Evolutionary conservation across 495 filamentous ascomycete genomes (phyloP).

Genomic region (Penicillium paxilli): DNA sequence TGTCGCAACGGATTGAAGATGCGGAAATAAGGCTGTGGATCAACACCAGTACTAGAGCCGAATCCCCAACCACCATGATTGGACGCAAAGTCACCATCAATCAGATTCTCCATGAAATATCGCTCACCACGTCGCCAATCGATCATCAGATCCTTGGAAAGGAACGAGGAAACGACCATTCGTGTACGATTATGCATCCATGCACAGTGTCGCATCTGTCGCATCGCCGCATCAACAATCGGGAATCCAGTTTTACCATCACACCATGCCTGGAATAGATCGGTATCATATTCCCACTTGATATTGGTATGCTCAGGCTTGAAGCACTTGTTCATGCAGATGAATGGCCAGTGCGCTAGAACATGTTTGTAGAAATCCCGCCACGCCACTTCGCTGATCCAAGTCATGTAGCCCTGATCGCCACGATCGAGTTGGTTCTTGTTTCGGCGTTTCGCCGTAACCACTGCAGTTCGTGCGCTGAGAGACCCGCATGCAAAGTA

Average conservation of each 20-base stretch:
- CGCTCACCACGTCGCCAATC: conserved; percentile 91
- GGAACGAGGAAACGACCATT: conserved; percentile 86
- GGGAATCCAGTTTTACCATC: conserved; percentile 79
- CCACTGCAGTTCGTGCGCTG: conserved; percentile 73
- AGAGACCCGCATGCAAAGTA: conserved; percentile 79
- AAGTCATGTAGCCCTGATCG: conserved; percentile 63
- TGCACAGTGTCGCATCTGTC: conserved; percentile 67
- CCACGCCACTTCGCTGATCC: conserved; percentile 91
- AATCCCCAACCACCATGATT: conserved; percentile 97
- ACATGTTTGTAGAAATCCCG: conserved; percentile 93
- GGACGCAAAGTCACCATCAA: conserved; percentile 90
- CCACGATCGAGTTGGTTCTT: conserved; percentile 70
- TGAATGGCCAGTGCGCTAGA: conserved; percentile 81
- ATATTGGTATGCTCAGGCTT: conserved; percentile 85
- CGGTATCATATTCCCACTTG: conserved; percentile 72
- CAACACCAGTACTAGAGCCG: conserved; percentile 74
- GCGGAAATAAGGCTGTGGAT: conserved; percentile 89
- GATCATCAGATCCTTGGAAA: conserved; percentile 81
- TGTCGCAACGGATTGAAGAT: conserved; percentile 89
- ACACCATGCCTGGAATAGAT: conserved; percentile 72
- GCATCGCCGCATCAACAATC: conserved; percentile 91
- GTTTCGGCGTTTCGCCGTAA: conserved; percentile 65
- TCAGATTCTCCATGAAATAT: conserved; percentile 84
- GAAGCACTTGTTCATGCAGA: conserved; percentile 95
- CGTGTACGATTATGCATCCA: conserved; percentile 92